Conservation (phyloP, 2,329 filamentous ascomycete species). For the Xylariaceae sp. region DNA sequence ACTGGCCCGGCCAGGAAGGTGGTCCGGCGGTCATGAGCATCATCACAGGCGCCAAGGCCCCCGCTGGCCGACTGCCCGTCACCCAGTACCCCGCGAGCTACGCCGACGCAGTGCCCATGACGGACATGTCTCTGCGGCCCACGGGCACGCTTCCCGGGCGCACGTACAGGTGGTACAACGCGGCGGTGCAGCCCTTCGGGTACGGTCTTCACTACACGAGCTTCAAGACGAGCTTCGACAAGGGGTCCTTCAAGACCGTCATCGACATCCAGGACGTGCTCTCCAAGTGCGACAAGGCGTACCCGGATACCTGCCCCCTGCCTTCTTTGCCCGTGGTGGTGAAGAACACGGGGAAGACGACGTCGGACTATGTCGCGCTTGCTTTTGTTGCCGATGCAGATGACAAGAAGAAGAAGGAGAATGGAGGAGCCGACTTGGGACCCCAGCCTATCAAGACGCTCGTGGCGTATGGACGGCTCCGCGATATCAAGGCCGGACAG, state of each 20-base stretch:
- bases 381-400: conserved; percentile 36
- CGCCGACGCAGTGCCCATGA: conserved; percentile 40
- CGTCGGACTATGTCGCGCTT: conserved; percentile 43
- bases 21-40: conserved; percentile 45
- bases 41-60: conserved; percentile 39
- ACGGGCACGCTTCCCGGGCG: conserved; percentile 35
- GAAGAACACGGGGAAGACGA: conserved; percentile 35
- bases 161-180: conserved; percentile 48
- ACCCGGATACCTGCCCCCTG: conserved; percentile 12
- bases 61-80: conserved; percentile 42
- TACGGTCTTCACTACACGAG: conserved; percentile 45
- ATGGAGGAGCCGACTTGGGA: too few species aligned
- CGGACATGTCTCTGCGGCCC: conserved; percentile 44
- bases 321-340: conserved; percentile 31
- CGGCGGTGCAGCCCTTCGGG: conserved; percentile 38
- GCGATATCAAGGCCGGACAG: conserved; percentile 21
- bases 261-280: conserved; percentile 29
- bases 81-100: conserved; percentile 45
- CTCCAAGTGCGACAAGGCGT: conserved; percentile 26
- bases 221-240: conserved; percentile 29
- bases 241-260: conserved; percentile 25
- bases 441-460: conserved; percentile 43
- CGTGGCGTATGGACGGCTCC: conserved; percentile 38
- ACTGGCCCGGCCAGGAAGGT: conserved; percentile 49
- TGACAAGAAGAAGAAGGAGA: too few species aligned